Evolutionary conservation across 2,329 filamentous ascomycete species (phyloP), one percentile per base, ranked within the genome.

Genomic region (Hawksworthiomyces lignivorus): DNA sequence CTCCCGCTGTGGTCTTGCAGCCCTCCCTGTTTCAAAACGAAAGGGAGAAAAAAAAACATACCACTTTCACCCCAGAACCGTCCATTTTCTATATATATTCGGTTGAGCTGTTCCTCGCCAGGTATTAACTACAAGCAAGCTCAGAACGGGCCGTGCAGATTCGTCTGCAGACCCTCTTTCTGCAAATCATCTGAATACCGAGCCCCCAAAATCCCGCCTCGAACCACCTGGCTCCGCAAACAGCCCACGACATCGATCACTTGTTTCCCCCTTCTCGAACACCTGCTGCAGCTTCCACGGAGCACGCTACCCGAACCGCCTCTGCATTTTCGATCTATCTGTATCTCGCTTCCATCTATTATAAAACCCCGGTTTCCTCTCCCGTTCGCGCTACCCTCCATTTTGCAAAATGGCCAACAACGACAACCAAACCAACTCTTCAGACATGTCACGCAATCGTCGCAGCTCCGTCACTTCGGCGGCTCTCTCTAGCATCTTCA

Each of bases 401-500:
- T 18, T 12, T 26, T 8, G 24, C 35, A 26, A 10, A 15, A 49
- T 50, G 48, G 35, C 48, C 30, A 49, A 44, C 53, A 55, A 47
- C 51, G 54, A 52, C 50, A 45, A 38, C 43, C 44, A 50, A 38
- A 52, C 50, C 48, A 61, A 58, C 47, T 49, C 43, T 44, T 48
- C 51, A 52, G 56, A 62, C 48, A 54, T 52, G 53, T 46, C 50
- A 37, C 57, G 50, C 54, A 61, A 69, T 47, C 72, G 73, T 53
- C 72, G 75, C 52, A 67, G 71, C 50, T 78, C 75, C 47, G 69
- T 78, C 54, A 73, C 72, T 26, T 70, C 74, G 41, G 68, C 73
- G 44, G 70, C 75, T 41, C 64, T 79, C 48, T 70, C 70, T 49
- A 75, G 66, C 55, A 68, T 83, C 46, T 82, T 80, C 58, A 66